phyloP scores from a whole-genome alignment of 2,329 filamentous ascomycete species.

The Gliomastix tumulicola region DNA sequence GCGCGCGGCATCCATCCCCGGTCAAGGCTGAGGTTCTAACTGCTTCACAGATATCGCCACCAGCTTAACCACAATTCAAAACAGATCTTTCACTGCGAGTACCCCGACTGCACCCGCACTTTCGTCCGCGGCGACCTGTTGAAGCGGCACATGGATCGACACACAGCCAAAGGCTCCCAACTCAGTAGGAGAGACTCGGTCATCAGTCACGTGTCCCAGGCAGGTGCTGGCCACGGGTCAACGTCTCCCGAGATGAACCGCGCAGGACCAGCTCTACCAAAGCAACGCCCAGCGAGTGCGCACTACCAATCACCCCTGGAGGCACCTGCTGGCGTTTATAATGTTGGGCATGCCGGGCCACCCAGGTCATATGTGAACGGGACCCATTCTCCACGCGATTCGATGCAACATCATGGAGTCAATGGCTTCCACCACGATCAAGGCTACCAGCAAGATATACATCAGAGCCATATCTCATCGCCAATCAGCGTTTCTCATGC shows the following conservation, averaged over 20 bases:
- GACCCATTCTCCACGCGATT: too few relatives aligned
- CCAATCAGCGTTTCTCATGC: background rate
- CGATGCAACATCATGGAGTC: too few relatives aligned
- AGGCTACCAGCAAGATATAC: background rate
- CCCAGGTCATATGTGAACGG: background rate
- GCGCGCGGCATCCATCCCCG: too few relatives aligned
- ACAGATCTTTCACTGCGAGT: constrained; percentile 90
- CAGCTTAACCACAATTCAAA: constrained; percentile 95
- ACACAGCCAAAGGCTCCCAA: constrained; percentile 72
- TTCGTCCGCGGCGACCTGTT: constrained; percentile 94
- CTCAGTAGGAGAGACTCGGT: constrained; percentile 63
- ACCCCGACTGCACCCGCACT: constrained; percentile 79
- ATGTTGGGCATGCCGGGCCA: too few relatives aligned
- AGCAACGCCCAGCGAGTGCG: constrained; percentile 15
- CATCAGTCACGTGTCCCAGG: constrained; percentile 19
- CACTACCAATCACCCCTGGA: too few relatives aligned
- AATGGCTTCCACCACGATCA: background rate
- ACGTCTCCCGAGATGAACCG: constrained; percentile 3
- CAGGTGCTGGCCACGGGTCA: constrained; percentile 1
- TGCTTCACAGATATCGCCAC: constrained; percentile 61
- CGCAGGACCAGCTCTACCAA: constrained; percentile 20
- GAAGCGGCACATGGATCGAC: constrained; percentile 74
- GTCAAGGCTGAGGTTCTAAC: background rate
- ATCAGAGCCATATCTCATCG: background rate
- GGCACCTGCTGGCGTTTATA: too few relatives aligned